Evolutionary conservation across 192 early-diverging fungal species (phyloP).

Genomic region (Linderina pennispora): DNA sequence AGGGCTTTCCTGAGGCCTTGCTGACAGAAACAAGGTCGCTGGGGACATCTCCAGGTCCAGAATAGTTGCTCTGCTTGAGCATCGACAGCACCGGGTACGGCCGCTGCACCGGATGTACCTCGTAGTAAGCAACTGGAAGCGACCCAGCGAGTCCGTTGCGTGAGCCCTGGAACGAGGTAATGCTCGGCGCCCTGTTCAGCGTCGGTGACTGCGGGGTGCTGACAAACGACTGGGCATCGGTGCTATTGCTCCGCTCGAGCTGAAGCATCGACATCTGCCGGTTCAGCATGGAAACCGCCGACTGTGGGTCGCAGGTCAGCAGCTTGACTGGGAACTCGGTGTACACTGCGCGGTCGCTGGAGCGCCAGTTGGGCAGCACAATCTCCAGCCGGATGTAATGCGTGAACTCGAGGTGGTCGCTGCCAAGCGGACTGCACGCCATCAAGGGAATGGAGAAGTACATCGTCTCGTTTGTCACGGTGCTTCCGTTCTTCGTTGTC

Average conservation of each 20-base stretch:
- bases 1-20: slow-evolving; percentile 6
- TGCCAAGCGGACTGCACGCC: slow-evolving; percentile 22
- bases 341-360: slow-evolving; percentile 35
- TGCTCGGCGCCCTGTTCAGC: slow-evolving; percentile 1
- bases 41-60: neutral
- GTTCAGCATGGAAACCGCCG: slow-evolving; percentile 5
- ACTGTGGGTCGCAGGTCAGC: slow-evolving; percentile 17
- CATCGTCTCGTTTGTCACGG: slow-evolving; percentile 14
- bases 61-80: slow-evolving; percentile 21
- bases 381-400: slow-evolving; percentile 42
- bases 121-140: slow-evolving; percentile 39
- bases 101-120: slow-evolving; percentile 25
- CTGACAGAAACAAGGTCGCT: too few species aligned
- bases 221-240: slow-evolving; percentile 7
- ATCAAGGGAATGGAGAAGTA: slow-evolving; percentile 17
- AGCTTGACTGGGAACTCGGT: slow-evolving; percentile 38
- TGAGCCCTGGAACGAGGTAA: slow-evolving; percentile 9
- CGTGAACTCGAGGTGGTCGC: slow-evolving; percentile 28
- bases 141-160: too few species aligned
- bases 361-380: slow-evolving; percentile 30
- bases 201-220: slow-evolving; percentile 13
- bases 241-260: slow-evolving; percentile 4
- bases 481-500: slow-evolving; percentile 11
- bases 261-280: slow-evolving; percentile 14
- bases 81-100: slow-evolving; percentile 16